Evolutionary conservation across 768 basidiomycete genomes (phyloP).

Genomic region (Calocybe gangraenosa): DNA sequence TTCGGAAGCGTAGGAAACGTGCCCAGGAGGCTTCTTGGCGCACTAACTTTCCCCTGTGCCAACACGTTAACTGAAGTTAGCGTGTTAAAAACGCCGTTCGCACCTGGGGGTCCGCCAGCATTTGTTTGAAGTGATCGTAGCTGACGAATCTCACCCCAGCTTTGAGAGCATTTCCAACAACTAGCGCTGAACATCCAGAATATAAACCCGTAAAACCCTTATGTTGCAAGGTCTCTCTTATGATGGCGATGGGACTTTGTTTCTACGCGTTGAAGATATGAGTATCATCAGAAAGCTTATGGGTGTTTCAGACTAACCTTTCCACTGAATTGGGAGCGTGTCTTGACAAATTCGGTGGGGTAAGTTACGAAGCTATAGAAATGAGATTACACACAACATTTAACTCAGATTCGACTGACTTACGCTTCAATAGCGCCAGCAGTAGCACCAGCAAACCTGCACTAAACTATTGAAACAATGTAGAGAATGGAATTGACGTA

Average conservation of each 20-base stretch:
- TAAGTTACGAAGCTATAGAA: slow-evolving; percentile 74
- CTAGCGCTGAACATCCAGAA: slow-evolving; percentile 84
- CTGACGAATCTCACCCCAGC: slow-evolving; percentile 95
- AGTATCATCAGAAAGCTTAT: not conserved
- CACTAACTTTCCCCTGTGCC: slow-evolving; percentile 84
- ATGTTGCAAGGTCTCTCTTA: slow-evolving; percentile 65
- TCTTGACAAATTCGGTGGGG: slow-evolving; percentile 91
- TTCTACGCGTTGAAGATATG: slow-evolving; percentile 24
- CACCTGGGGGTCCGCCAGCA: slow-evolving; percentile 82
- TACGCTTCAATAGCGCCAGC: slow-evolving; percentile 94
- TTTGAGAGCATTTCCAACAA: slow-evolving; percentile 89
- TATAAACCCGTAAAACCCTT: slow-evolving; percentile 88
- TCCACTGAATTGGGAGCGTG: slow-evolving; percentile 87
- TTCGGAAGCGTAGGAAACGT: slow-evolving; percentile 4
- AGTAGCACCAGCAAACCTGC: slow-evolving; percentile 76
- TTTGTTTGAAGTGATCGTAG: slow-evolving; percentile 88
- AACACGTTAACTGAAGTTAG: not conserved
- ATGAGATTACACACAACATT: not conserved
- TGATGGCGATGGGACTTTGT: slow-evolving; percentile 70
- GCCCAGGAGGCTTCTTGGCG: slow-evolving; percentile 83
- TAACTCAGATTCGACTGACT: slow-evolving; percentile 21
- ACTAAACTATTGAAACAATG: not conserved
- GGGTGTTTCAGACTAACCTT: slow-evolving; percentile 38
- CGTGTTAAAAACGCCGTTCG: slow-evolving; percentile 13
- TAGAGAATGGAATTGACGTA: not conserved